These are phyloP conservation scores for Taiozyma sp. DNA, from an alignment of 1,139 yeast genomes.

Conservation along the genomic window DNA sequence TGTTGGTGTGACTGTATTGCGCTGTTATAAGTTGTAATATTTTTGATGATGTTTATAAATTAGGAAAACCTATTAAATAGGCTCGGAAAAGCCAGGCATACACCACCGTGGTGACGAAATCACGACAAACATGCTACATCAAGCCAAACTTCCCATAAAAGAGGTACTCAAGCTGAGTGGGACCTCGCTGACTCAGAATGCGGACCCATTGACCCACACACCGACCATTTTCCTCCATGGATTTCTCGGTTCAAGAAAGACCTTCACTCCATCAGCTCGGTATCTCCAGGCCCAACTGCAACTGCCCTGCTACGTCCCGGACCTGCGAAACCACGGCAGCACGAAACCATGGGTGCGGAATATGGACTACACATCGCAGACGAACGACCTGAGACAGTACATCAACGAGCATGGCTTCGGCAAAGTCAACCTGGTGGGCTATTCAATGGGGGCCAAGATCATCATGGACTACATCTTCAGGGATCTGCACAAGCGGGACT, in stretches of 20 bases:
- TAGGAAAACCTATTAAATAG: too few species aligned
- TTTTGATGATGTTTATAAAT: too few species aligned
- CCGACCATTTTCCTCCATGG: slow-evolving; percentile 25
- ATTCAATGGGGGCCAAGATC: slow-evolving; percentile 50
- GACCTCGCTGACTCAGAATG: background rate
- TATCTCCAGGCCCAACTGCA: slow-evolving; percentile 1
- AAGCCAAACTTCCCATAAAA: background rate
- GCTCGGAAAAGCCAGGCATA: too few species aligned
- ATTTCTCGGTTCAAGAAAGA: slow-evolving; percentile 9
- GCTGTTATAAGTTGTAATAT: background rate
- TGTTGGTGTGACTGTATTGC: background rate
- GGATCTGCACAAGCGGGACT: slow-evolving; percentile 11
- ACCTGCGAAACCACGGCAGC: slow-evolving; percentile 50
- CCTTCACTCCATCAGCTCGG: slow-evolving; percentile 5
- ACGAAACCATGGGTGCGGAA: slow-evolving; percentile 39
- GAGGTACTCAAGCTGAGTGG: background rate
- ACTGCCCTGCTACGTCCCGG: slow-evolving; percentile 31
- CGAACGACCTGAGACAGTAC: slow-evolving; percentile 34
- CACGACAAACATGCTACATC: background rate
- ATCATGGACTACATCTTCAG: slow-evolving; percentile 36
- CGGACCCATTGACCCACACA: background rate
- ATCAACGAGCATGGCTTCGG: background rate
- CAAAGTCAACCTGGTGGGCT: slow-evolving; percentile 35
- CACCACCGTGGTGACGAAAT: too few species aligned
- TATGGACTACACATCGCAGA: slow-evolving; percentile 37